Conservation (phyloP, 164 flowering plant genomes). For the Magnolia changhungtana region DNA sequence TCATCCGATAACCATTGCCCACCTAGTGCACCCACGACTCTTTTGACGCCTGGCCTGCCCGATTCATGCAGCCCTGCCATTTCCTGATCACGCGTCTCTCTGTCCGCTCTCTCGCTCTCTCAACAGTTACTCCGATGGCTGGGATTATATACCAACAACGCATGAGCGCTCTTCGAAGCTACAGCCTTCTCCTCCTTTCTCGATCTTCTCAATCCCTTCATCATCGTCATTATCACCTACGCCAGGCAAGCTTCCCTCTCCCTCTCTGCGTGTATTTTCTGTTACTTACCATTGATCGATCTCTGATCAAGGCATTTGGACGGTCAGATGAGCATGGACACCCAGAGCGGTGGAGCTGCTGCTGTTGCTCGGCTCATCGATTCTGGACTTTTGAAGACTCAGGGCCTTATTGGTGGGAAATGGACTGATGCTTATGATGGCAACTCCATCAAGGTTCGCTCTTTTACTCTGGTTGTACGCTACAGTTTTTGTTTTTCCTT, state of each 20-base stretch:
- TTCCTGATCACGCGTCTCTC: background rate
- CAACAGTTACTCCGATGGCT: background rate
- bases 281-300: background rate
- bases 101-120: background rate
- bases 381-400: constrained; percentile 54
- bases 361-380: constrained; percentile 36
- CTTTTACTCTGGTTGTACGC: background rate
- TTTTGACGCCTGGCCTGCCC: too few species aligned
- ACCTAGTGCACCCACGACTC: too few species aligned
- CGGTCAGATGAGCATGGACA: constrained; percentile 54
- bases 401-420: constrained; percentile 85
- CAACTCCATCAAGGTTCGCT: constrained; percentile 58
- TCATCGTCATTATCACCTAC: background rate
- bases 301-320: background rate
- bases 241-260: background rate
- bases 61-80: too few species aligned
- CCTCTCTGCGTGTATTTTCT: background rate
- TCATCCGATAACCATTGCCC: too few species aligned
- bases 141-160: background rate
- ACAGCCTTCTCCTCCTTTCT: background rate
- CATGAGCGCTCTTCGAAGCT: background rate
- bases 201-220: background rate
- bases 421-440: constrained; percentile 84
- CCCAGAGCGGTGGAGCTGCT: constrained; percentile 21
- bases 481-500: too few species aligned